Percentiles rank a stretch among this genome's conserved stretches.
These are phyloP conservation scores for Teratosphaeria nubilosa DNA, from an alignment of 2,329 filamentous ascomycete species.

Conservation along the genomic window DNA sequence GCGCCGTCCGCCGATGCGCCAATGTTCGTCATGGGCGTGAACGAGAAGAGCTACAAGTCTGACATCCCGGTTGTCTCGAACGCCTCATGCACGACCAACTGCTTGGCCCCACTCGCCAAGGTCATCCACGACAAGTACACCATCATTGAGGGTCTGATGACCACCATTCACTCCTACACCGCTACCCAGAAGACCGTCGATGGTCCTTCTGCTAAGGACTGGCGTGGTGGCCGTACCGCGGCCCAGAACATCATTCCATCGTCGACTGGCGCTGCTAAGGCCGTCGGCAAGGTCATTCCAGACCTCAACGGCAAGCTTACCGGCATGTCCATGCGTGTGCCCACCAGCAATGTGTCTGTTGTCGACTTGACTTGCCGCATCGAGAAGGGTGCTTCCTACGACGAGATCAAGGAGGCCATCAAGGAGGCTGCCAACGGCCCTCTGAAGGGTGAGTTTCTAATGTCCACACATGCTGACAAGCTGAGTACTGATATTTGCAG, in stretches of 20 bases:
- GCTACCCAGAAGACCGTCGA: constrained; percentile 99
- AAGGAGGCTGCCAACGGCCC: constrained; percentile 72
- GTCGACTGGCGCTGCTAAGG: constrained; percentile 99
- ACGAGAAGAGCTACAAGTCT: constrained; percentile 86
- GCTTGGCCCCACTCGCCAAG: constrained; percentile 98
- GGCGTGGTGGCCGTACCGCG: constrained; percentile 96
- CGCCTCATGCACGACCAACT: constrained; percentile 99
- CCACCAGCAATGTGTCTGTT: constrained; percentile 96
- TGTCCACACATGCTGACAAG: neutral
- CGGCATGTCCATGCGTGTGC: constrained; percentile 99
- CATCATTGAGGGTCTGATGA: constrained; percentile 99
- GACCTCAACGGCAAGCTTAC: constrained; percentile 98
- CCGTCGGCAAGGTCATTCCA: constrained; percentile 99
- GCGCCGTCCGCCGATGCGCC: constrained; percentile 89
- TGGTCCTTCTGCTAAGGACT: constrained; percentile 96
- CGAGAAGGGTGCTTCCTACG: constrained; percentile 80
- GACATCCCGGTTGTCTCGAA: constrained; percentile 94
- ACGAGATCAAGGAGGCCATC: constrained; percentile 85
- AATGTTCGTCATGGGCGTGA: constrained; percentile 99
- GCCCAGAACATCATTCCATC: constrained; percentile 99
- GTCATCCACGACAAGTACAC: constrained; percentile 97
- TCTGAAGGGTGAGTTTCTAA: constrained; percentile 59
- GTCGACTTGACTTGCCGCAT: constrained; percentile 92
- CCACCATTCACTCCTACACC: constrained; percentile 99
- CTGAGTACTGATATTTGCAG: constrained; percentile 32